Conservation (phyloP, 257 asterid genomes). For the Nyctanthes arbortristis region DNA sequence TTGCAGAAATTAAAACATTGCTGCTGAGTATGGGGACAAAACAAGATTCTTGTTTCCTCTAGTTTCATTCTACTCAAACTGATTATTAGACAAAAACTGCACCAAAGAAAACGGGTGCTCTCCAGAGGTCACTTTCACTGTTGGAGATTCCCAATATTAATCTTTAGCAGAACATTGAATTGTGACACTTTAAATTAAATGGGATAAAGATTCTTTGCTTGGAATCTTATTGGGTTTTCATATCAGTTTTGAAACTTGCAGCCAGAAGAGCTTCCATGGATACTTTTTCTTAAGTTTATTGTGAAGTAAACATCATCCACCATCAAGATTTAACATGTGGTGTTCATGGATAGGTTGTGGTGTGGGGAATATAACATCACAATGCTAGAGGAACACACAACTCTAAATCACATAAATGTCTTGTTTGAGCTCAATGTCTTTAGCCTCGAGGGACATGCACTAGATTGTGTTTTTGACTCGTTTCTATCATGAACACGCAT, state of each 20-base stretch:
- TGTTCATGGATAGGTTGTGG: background rate
- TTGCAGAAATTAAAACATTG: conserved; percentile 1
- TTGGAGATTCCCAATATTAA: conserved; percentile 19
- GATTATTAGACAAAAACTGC: background rate
- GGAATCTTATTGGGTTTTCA: conserved; percentile 26
- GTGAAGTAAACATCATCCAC: conserved; percentile 24
- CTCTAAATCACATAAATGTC: background rate
- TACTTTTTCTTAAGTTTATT: background rate
- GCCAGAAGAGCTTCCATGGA: conserved; percentile 6
- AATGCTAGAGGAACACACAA: background rate
- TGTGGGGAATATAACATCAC: conserved; percentile 13
- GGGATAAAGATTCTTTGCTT: conserved; percentile 16
- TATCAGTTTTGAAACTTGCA: conserved; percentile 12
- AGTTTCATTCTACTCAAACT: background rate
- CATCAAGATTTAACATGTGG: conserved; percentile 11
- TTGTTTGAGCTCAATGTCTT: background rate
- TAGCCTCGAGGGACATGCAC: too few species aligned
- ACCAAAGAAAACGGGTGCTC: background rate
- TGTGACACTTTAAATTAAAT: conserved; percentile 13
- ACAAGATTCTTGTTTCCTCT: background rate
- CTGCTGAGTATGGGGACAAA: conserved; percentile 8
- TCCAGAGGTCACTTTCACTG: conserved; percentile 16
- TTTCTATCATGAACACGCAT: too few species aligned
- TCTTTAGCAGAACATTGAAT: background rate
- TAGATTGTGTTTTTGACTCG: too few species aligned